phyloP scores from a whole-genome alignment of 805 yeast species.

The Saccharomycopsis schoenii region DNA sequence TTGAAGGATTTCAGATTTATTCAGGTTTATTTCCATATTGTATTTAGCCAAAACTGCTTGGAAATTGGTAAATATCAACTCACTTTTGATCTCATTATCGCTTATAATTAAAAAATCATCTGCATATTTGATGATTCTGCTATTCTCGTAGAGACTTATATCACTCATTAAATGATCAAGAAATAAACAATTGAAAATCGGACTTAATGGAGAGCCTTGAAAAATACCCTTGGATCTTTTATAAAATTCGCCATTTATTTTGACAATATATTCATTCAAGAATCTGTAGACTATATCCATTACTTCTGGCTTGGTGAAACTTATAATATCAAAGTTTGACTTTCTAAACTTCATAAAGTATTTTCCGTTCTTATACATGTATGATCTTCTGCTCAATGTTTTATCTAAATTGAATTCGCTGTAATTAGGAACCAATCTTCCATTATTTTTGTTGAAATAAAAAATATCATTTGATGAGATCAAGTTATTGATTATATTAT shows the following conservation, averaged over 20 bases:
- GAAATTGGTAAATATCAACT: slow-evolving; percentile 19
- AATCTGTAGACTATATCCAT: slow-evolving; percentile 38
- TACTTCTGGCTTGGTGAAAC: slow-evolving; percentile 35
- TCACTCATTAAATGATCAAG: slow-evolving; percentile 45
- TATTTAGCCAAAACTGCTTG: not conserved
- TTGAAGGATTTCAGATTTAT: not conserved
- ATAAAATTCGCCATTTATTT: slow-evolving; percentile 29
- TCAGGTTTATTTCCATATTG: slow-evolving; percentile 1
- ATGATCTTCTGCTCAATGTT: slow-evolving; percentile 1
- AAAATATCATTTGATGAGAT: not conserved
- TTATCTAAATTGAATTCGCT: slow-evolving; percentile 15
- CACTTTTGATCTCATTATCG: slow-evolving; percentile 28
- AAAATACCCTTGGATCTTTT: slow-evolving; percentile 61
- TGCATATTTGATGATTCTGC: slow-evolving; percentile 49
- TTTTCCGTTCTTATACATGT: not conserved
- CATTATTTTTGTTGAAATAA: not conserved
- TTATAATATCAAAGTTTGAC: not conserved
- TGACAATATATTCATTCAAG: slow-evolving; percentile 38
- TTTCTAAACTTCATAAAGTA: slow-evolving; percentile 16
- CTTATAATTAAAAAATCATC: slow-evolving; percentile 81
- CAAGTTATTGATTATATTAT: not conserved
- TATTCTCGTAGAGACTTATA: slow-evolving; percentile 23
- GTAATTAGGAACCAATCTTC: slow-evolving; percentile 11
- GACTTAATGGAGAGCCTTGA: slow-evolving; percentile 77
- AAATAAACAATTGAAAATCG: slow-evolving; percentile 61